Base-by-base conservation (phyloP, 2,329 filamentous ascomycete species). In the Didymosphaeria variabile region DNA sequence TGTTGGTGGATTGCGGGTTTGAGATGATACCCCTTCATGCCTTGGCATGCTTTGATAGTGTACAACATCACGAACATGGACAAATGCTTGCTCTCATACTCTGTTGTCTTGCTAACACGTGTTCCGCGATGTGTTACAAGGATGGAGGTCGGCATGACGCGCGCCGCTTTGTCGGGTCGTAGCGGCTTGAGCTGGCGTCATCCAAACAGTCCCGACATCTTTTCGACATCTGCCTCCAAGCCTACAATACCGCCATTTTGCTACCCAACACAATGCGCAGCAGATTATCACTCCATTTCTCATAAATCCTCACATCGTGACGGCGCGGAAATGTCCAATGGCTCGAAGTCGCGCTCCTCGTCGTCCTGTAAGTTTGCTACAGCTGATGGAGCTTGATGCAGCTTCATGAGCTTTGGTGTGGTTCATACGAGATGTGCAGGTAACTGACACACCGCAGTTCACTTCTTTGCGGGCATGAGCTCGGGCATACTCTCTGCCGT, bases 401-500 rank as follows among this genome's bases (percentile, higher is more conserved):
- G 29, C 47, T 26, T 38, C 42, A 29, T 17, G 46, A 26, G 49
- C 42, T 31, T 26, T 32, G 15, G 32, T 17, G 44, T 23, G 12
- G 40, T n/a, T 9, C 21, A 3, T 40, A 29, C 7, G 2, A 36
- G 12, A 40, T 31, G 9, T 12, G 2, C 3, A 31, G 32, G 15
- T 23, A 54, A 13, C 61, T 66, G 50, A 67, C 46, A 36, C 5
- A 15, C 5, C 12, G 31, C 58, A 78, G 77, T 92, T 77, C 95
- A 98, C 81, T 97, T 98, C 79, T 80, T 90, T 68, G 94, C 94
- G 65, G 95, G 95, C 65, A 87, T 98, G 58, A 88, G 88, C 72
- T 97, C 94, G 8, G 95, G 95, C 71, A 86, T 97, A 54, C 87
- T 92, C 66, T 95, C 93, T 55, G 94, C 95, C 58, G 89, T 97